Percentiles rank a stretch among this genome's conserved stretches.
Conservation (phyloP, 331 rosid genomes). For the Quercus lobata region DNA sequence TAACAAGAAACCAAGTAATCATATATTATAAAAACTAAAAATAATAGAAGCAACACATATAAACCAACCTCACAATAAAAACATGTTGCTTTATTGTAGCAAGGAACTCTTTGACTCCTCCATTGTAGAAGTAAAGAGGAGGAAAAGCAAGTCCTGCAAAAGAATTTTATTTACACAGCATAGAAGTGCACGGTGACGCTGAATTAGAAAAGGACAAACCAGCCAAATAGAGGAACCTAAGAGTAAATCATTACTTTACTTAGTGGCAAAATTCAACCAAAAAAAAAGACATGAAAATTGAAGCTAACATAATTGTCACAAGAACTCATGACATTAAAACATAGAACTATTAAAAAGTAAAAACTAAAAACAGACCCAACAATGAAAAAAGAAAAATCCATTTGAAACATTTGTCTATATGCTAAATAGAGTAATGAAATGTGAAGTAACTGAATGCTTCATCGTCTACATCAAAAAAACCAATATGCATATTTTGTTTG, state of each 20-base stretch:
- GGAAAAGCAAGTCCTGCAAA: constrained; percentile 89
- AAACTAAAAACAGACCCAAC: background rate
- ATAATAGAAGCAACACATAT: background rate
- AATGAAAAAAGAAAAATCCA: background rate
- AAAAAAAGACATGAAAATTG: background rate
- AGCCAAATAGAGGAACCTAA: background rate
- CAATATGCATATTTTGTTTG: background rate
- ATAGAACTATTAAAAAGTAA: background rate
- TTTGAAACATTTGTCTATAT: background rate
- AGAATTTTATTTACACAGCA: constrained; percentile 4
- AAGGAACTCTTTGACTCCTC: constrained; percentile 97
- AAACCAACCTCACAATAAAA: constrained; percentile 79
- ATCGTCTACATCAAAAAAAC: background rate
- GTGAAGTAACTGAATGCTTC: background rate
- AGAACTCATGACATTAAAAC: background rate
- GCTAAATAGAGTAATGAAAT: background rate
- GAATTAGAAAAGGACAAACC: background rate
- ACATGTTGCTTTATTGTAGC: constrained; percentile 86
- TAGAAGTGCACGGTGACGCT: background rate
- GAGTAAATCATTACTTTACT: background rate
- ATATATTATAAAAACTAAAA: background rate
- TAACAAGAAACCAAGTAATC: background rate
- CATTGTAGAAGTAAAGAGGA: constrained; percentile 87
- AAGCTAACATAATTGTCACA: background rate
- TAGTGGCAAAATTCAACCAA: background rate